A percentile compares a stretch with the other conserved stretches of the same genome.
These are phyloP conservation scores for Pelargonium myrrhifolium DNA, from an alignment of 441 rosid species.

Conservation along the genomic window DNA sequence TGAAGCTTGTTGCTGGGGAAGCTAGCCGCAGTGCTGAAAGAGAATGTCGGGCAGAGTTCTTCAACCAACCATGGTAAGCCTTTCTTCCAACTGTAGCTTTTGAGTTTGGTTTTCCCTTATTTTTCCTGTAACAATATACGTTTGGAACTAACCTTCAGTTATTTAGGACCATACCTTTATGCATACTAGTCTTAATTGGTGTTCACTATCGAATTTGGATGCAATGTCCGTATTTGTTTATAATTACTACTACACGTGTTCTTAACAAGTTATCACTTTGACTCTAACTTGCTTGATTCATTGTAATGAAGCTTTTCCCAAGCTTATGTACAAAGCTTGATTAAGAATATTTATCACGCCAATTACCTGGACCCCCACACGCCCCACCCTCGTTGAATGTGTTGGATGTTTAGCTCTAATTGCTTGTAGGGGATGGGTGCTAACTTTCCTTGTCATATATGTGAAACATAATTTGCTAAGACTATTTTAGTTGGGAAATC, in stretches of 20 bases:
- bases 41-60: constrained; percentile 79
- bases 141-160: neutral
- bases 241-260: neutral
- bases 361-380: too few species aligned
- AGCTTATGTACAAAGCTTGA: too few species aligned
- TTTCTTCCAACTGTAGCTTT: constrained; percentile 6
- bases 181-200: neutral
- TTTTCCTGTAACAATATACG: neutral
- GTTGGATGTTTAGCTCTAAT: too few species aligned
- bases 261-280: too few species aligned
- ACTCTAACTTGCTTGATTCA: too few species aligned
- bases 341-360: too few species aligned
- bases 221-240: neutral
- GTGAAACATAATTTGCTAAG: too few species aligned
- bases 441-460: too few species aligned
- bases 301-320: too few species aligned
- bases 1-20: constrained; percentile 78
- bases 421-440: too few species aligned
- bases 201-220: neutral
- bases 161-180: neutral
- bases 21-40: constrained; percentile 71
- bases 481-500: too few species aligned
- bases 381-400: too few species aligned
- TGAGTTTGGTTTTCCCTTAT: neutral
- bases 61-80: constrained; percentile 86